Conservation (phyloP, 1,139 yeast species). For the Geotrichum restrictum region DNA sequence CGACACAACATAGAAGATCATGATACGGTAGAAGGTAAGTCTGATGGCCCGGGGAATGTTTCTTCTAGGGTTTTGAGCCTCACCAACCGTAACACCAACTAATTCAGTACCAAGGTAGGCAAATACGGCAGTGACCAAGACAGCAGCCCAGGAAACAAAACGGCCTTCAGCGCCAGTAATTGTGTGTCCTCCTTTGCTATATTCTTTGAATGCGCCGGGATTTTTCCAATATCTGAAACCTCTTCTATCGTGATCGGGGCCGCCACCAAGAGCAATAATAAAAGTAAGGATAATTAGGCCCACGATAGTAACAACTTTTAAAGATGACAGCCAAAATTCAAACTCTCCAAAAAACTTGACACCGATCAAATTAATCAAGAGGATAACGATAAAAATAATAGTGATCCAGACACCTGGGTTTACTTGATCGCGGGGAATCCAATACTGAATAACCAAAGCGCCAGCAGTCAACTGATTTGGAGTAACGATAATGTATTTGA, state of each 20-base stretch:
- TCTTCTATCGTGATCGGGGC: conserved; percentile 57
- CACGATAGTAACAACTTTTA: conserved; percentile 65
- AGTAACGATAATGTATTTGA: conserved; percentile 60
- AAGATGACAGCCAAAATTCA: conserved; percentile 64
- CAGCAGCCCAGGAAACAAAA: conserved; percentile 64
- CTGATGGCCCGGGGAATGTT: conserved; percentile 76
- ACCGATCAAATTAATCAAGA: conserved; percentile 55
- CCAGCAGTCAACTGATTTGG: conserved; percentile 59
- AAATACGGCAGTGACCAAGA: conserved; percentile 45
- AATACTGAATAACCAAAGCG: conserved; percentile 57
- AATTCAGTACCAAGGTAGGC: conserved; percentile 78
- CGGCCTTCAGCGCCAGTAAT: conserved; percentile 45
- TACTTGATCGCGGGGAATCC: conserved; percentile 51
- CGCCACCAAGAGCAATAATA: conserved; percentile 70
- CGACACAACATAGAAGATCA: conserved; percentile 47
- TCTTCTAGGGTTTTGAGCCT: conserved; percentile 69
- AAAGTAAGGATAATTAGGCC: conserved; percentile 68
- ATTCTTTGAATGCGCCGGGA: conserved; percentile 59
- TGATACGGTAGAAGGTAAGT: conserved; percentile 61
- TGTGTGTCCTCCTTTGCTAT: conserved; percentile 31
- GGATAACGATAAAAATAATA: conserved; percentile 57
- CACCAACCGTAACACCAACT: conserved; percentile 74
- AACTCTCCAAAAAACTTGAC: conserved; percentile 63
- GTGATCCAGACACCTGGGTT: conserved; percentile 69
- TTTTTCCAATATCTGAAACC: conserved; percentile 65